These are phyloP conservation scores for Pyrus hybrid DNA, from an alignment of 331 rosid genomes.

Conservation along the genomic window DNA sequence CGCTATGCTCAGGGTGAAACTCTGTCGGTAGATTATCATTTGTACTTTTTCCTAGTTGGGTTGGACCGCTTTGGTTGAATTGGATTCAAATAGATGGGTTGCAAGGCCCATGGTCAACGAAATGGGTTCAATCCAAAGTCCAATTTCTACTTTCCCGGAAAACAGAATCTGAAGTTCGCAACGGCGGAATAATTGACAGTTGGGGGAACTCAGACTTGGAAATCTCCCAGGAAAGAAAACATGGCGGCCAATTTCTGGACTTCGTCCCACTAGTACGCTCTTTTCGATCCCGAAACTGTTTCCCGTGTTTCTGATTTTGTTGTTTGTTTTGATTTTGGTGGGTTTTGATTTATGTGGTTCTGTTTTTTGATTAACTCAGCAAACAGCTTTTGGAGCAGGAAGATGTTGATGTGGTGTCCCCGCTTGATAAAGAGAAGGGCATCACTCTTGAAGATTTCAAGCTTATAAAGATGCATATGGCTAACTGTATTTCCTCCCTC, in stretches of 20 bases:
- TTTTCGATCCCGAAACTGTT: background rate
- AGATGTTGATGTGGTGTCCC: constrained; percentile 80
- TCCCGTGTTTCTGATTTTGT: background rate
- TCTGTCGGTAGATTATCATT: too few relatives aligned
- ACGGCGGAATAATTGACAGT: background rate
- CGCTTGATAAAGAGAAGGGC: constrained; percentile 77
- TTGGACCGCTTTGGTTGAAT: background rate
- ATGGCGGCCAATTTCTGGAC: constrained; percentile 97
- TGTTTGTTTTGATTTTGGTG: background rate
- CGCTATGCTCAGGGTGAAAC: too few relatives aligned
- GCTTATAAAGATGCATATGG: constrained; percentile 90
- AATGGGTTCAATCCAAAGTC: background rate
- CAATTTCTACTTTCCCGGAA: background rate
- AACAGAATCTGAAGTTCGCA: background rate
- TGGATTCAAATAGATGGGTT: background rate
- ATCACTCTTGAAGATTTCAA: constrained; percentile 85
- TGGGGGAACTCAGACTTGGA: background rate
- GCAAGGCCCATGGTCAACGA: background rate
- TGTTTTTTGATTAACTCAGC: constrained; percentile 20
- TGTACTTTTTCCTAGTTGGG: background rate
- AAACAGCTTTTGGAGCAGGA: constrained; percentile 76
- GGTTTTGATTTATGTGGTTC: constrained; percentile 1
- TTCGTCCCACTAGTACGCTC: constrained; percentile 69
- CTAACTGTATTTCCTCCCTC: constrained; percentile 44
- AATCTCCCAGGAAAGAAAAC: background rate